phyloP scores from a whole-genome alignment of 1,284 basidiomycete species.

The Papiliotrema fonsecae region DNA sequence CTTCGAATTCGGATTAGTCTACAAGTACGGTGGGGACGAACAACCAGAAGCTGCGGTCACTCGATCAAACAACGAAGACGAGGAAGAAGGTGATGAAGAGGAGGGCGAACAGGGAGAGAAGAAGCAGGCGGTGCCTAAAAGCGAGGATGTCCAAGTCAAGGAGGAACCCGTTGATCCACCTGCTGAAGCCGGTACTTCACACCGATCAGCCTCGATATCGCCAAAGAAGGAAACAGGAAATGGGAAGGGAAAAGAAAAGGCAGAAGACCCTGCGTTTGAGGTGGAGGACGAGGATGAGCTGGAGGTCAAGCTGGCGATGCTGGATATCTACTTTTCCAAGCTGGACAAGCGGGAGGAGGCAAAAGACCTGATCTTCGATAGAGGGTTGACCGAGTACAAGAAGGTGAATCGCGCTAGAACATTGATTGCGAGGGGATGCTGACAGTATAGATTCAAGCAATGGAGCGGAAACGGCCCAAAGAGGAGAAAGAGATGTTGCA shows the following conservation, averaged over 20 bases:
- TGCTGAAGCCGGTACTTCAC: constrained; percentile 45
- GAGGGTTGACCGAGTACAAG: constrained; percentile 88
- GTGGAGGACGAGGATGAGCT: constrained; percentile 83
- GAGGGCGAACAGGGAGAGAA: constrained; percentile 31
- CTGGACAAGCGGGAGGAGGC: constrained; percentile 81
- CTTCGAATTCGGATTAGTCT: constrained; percentile 86
- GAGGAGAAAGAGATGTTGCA: constrained; percentile 89
- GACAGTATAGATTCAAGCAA: constrained; percentile 69
- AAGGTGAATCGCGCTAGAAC: constrained; percentile 57
- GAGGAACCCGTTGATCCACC: constrained; percentile 11
- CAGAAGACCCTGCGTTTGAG: constrained; percentile 60
- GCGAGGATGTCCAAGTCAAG: constrained; percentile 12
- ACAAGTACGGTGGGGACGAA: constrained; percentile 77
- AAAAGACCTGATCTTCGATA: constrained; percentile 89
- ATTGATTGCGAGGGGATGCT: neutral
- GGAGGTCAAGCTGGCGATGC: constrained; percentile 80
- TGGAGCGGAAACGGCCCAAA: constrained; percentile 81
- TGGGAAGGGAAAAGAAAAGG: constrained; percentile 58
- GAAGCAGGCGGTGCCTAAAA: constrained; percentile 16
- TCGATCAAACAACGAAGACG: constrained; percentile 25
- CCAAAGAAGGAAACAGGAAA: constrained; percentile 11
- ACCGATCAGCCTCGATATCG: constrained; percentile 3
- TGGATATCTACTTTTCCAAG: constrained; percentile 89
- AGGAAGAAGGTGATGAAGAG: constrained; percentile 31
- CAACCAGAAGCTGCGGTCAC: constrained; percentile 55